Conservation (phyloP, 345 rosid genomes). For the Euphorbia pulcherrima region DNA sequence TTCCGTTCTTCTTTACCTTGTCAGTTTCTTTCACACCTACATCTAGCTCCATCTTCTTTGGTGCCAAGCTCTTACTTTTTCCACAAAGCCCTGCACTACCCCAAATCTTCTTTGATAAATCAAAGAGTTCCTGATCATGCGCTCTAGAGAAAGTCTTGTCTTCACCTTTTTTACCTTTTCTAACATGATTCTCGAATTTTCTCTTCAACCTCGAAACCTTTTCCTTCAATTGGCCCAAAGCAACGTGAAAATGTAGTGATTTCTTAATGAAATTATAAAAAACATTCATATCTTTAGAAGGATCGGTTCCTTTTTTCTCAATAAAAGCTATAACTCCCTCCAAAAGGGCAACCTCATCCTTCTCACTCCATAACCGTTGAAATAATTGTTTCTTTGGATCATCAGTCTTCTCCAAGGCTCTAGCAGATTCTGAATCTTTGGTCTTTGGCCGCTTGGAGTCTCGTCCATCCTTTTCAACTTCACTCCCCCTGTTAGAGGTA, state of each 20-base stretch:
- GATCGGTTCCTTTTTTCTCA: constrained; percentile 32
- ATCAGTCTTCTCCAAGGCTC: constrained; percentile 16
- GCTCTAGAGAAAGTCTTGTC: constrained; percentile 17
- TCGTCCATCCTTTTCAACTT: neutral
- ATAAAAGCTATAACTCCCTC: constrained; percentile 39
- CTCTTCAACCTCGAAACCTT: constrained; percentile 43
- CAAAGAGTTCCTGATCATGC: constrained; percentile 26
- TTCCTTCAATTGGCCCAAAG: constrained; percentile 34
- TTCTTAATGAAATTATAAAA: constrained; percentile 41
- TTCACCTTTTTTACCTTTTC: constrained; percentile 23
- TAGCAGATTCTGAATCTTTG: constrained; percentile 16
- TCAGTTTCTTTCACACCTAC: too few species aligned
- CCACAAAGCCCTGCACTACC: constrained; percentile 11
- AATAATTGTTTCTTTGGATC: constrained; percentile 41
- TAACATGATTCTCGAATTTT: constrained; percentile 23
- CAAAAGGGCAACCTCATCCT: constrained; percentile 43
- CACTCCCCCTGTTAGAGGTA: constrained; percentile 5
- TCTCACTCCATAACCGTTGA: constrained; percentile 47
- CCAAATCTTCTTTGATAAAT: constrained; percentile 35
- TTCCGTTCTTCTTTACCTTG: constrained; percentile 4
- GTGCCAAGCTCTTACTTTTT: neutral
- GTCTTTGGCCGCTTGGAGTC: constrained; percentile 17
- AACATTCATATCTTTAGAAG: constrained; percentile 30
- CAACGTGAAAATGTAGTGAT: constrained; percentile 34
- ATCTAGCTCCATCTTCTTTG: too few species aligned